Evolutionary conservation across 225 moss, liverwort and hornwort genomes (phyloP), one percentile per base, ranked within the genome.

Genomic region (Pseudisothecium myosuroides): DNA sequence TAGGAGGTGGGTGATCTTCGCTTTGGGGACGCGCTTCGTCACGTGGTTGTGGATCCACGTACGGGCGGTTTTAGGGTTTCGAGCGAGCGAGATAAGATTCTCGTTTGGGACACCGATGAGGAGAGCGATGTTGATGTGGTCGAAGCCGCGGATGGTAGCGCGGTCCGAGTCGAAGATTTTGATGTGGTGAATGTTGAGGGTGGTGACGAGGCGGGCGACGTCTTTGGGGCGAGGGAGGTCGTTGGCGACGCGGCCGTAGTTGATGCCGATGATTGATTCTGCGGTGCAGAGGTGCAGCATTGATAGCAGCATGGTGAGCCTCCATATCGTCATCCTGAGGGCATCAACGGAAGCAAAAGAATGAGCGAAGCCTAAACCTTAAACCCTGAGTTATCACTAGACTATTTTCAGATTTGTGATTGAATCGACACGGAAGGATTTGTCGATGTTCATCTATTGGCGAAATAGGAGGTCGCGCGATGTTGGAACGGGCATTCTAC

Each of bases 41-140:
- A 98, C 93, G 82, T 95, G 81, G 94, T 80, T 92, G 65, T 93
- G 93, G 29, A 98, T 90, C 98, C 97, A 97, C 12, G 94, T 93
- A 32, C 94, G 90, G 14, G 98, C 97, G 17, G 90, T 76, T 69
- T 81, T 89, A 3, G 90, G 78, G 23, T 85, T 91, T 26, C 12
- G 23, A 10, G 95, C 92, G 18, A 98, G 89, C 29, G 82, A 80
- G 24, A 86, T 89, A 58, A 98, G 93, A 52, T 97, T 85, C 82
- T 95, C 89, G 77, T 95, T 91, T 1, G 97, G 95, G 23, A 98
- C 95, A 55, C 95, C 95, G 29, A 98, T 92, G 19, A 81, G 86
- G 37, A 93, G 80, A 80, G 45, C 91, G 76, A 96, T 91, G 60
- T 77, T 93, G 2, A 94, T 88, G 90, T 94, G 63, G 61, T 92